A percentile compares a stretch with the other conserved stretches of the same genome.
Evolutionary conservation across 2,329 filamentous ascomycete species (phyloP).

Genomic region (Graphiopsis chlorocephala): DNA sequence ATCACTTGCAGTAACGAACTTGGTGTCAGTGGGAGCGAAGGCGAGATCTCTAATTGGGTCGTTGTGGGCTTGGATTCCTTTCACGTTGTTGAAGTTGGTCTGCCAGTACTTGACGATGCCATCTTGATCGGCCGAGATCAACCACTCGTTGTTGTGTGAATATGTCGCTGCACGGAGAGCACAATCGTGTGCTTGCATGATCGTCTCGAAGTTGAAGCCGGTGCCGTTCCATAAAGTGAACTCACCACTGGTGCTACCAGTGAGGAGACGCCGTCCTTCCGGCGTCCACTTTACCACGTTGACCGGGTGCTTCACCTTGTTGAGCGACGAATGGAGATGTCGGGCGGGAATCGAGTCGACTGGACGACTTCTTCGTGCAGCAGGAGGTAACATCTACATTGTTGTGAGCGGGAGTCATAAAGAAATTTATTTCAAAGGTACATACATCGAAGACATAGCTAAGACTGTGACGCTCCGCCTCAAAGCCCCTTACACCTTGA

Average conservation of each 20-base stretch:
- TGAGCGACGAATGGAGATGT: conserved; percentile 94
- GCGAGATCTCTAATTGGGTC: conserved; percentile 88
- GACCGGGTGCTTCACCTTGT: conserved; percentile 96
- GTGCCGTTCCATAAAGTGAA: conserved; percentile 99
- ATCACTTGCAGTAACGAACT: conserved; percentile 94
- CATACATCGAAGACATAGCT: conserved; percentile 88
- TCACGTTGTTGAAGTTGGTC: conserved; percentile 98
- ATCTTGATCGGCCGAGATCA: conserved; percentile 92
- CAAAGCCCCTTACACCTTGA: conserved; percentile 67
- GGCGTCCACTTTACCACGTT: conserved; percentile 98
- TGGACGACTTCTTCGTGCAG: conserved; percentile 68
- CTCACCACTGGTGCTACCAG: conserved; percentile 92
- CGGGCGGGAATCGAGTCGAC: conserved; percentile 90
- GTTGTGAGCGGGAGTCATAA: conserved; percentile 14
- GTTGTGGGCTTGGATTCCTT: conserved; percentile 85
- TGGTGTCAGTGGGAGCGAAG: conserved; percentile 89
- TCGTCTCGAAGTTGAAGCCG: conserved; percentile 98
- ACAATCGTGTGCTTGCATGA: conserved; percentile 94
- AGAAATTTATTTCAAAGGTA: conserved; percentile 19
- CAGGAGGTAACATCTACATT: conserved; percentile 77
- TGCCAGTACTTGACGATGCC: conserved; percentile 98
- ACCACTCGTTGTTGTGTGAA: conserved; percentile 95
- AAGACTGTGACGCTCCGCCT: conserved; percentile 77
- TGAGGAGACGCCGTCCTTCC: conserved; percentile 85
- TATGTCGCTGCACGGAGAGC: conserved; percentile 81